phyloP scores from a whole-genome alignment of 2,329 filamentous ascomycete species.

The Stachybotrys chlorohalonatus region DNA sequence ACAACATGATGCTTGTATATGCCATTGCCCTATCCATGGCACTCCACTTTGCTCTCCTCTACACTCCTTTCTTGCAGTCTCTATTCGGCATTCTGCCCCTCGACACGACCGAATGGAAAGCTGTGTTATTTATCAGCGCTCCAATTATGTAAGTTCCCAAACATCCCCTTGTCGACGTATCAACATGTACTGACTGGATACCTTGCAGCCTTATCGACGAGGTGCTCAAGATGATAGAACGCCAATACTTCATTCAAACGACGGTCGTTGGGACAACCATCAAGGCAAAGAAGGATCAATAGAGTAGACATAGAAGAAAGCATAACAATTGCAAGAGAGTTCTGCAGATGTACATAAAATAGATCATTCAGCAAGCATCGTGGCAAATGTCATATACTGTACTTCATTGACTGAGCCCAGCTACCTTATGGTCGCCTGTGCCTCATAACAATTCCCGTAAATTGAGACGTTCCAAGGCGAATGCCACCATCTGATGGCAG shows the following conservation, averaged over 20 bases:
- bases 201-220: slow-evolving; percentile 66
- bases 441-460: too few species aligned
- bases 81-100: slow-evolving; percentile 89
- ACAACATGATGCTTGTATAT: slow-evolving; percentile 97
- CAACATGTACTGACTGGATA: slow-evolving; percentile 12
- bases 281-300: slow-evolving; percentile 46
- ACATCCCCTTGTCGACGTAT: background rate
- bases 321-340: background rate
- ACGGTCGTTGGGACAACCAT: slow-evolving; percentile 22
- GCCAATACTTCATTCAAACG: slow-evolving; percentile 52
- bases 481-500: too few species aligned
- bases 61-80: slow-evolving; percentile 78
- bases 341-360: background rate
- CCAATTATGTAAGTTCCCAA: slow-evolving; percentile 73
- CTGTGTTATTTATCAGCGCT: slow-evolving; percentile 77
- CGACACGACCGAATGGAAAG: slow-evolving; percentile 82
- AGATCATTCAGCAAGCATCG: background rate
- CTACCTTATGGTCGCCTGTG: too few species aligned
- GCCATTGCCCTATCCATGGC: slow-evolving; percentile 90
- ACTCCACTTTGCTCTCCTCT: slow-evolving; percentile 88
- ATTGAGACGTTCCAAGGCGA: too few species aligned
- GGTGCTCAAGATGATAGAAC: slow-evolving; percentile 68
- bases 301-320: slow-evolving; percentile 18
- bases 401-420: too few species aligned
- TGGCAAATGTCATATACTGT: background rate